A percentile compares a stretch with the other conserved stretches of the same genome.
Conservation (phyloP, 2,329 filamentous ascomycete genomes). For the Ceratocystis huliohia region DNA sequence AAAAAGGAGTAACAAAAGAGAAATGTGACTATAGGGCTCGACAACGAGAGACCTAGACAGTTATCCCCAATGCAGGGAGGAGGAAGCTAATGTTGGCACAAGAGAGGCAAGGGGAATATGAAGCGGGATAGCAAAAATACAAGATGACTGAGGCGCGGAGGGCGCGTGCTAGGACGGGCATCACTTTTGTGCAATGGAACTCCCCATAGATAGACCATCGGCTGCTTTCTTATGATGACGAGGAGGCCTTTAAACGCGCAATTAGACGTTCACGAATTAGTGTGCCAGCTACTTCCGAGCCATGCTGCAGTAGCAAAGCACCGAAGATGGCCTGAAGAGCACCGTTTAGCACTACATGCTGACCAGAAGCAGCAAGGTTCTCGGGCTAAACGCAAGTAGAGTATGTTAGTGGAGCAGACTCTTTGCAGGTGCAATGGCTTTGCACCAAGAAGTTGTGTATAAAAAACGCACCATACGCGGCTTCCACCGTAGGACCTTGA, state of each 20-base stretch:
- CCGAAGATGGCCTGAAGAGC: slow-evolving; percentile 77
- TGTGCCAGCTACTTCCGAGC: slow-evolving; percentile 61
- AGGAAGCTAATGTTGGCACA: slow-evolving; percentile 8
- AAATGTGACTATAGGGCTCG: not conserved
- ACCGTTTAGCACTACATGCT: slow-evolving; percentile 60
- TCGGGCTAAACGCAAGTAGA: slow-evolving; percentile 35
- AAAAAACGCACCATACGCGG: slow-evolving; percentile 56
- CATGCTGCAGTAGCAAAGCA: slow-evolving; percentile 77
- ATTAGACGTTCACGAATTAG: slow-evolving; percentile 68
- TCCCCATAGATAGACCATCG: not conserved
- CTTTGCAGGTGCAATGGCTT: not conserved
- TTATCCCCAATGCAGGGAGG: not conserved
- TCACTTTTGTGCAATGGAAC: not conserved
- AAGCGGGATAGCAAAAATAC: not conserved
- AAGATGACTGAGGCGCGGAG: not conserved
- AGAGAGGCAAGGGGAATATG: not conserved
- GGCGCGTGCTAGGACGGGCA: not conserved
- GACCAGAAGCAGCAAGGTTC: slow-evolving; percentile 59
- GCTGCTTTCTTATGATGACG: not conserved
- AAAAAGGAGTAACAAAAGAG: not conserved
- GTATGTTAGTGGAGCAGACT: slow-evolving; percentile 10
- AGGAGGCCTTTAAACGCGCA: slow-evolving; percentile 20
- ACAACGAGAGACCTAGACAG: not conserved
- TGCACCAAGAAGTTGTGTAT: not conserved
- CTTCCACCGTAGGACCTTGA: slow-evolving; percentile 74